phyloP scores from a whole-genome alignment of 495 filamentous ascomycete genomes.

The Podospora pseudocomata region DNA sequence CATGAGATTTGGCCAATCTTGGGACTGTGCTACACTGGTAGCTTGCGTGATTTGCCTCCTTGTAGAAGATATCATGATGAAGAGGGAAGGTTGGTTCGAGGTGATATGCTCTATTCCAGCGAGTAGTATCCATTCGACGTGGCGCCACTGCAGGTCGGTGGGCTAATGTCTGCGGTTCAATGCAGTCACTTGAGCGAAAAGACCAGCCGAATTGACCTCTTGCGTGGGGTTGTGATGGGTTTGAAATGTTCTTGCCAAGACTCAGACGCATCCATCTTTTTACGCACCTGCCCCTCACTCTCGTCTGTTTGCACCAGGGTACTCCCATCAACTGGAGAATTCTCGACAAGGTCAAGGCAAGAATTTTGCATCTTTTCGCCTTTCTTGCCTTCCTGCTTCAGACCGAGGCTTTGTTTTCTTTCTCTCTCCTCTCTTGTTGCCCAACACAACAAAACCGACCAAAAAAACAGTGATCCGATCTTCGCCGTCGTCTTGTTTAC shows the following conservation, averaged over 20 bases:
- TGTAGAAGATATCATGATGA: not conserved
- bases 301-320: slow-evolving; percentile 23
- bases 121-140: slow-evolving; percentile 39
- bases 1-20: slow-evolving; percentile 17
- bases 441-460: not conserved
- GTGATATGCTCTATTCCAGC: slow-evolving; percentile 24
- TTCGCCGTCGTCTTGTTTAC: slow-evolving; percentile 11
- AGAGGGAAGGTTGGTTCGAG: not conserved
- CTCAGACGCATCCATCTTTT: slow-evolving; percentile 14
- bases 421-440: not conserved
- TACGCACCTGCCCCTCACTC: slow-evolving; percentile 15
- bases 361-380: slow-evolving; percentile 4
- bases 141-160: slow-evolving; percentile 44
- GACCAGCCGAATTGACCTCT: slow-evolving; percentile 23
- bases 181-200: slow-evolving; percentile 42
- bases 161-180: slow-evolving; percentile 34
- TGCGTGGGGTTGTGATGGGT: slow-evolving; percentile 29
- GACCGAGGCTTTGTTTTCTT: slow-evolving; percentile 8
- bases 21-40: slow-evolving; percentile 7
- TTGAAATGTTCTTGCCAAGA: slow-evolving; percentile 23
- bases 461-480: not conserved
- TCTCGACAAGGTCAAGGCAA: slow-evolving; percentile 12
- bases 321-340: slow-evolving; percentile 10
- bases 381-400: slow-evolving; percentile 3
- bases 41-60: slow-evolving; percentile 16